Base-by-base conservation (phyloP, 2,329 filamentous ascomycete species). In the Alternaria tenuissima region DNA sequence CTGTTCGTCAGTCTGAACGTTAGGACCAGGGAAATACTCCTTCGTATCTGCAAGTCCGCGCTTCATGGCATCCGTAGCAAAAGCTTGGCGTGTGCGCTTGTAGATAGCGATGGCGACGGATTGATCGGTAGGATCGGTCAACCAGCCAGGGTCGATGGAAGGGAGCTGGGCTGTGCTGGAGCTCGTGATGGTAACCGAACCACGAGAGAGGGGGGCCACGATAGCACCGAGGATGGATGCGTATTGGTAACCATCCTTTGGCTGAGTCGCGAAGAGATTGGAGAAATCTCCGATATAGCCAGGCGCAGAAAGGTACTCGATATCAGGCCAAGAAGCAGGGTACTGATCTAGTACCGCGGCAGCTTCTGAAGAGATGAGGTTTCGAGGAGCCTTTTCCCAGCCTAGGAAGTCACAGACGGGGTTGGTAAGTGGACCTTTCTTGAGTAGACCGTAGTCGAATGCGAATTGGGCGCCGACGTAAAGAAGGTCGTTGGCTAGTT, bases 81-180 rank as follows among this genome's bases (percentile, higher is more conserved):
- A 76, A 3, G 72, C 55, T 28, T 74, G 46, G 7, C 78, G 72
- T 4, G 55, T 53, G 7, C 81, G 61, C 51, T 73, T 75, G 64
- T 71, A 75, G 3, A 67, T 65, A 1, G 72, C 70, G 1, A 81
- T 46, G 0, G 72, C 75, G 1, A 81, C 39, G 12, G 73, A 68
- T 24, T 70, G 55, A 52, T 81, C 79, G 0, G 65, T 62, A 0
- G 65, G 63, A 26, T 76, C 54, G 4, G 73, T 75, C 3, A 81
- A 67, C 77, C 76, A 80, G 32, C 70, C 70, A 0, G 77, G 76
- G 42, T 79, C 66, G 42, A 81, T 69, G 12, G 72, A 38, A 0
- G 80, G 79, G 0, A 63, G 55, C 20, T 69, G 69, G 0, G 52
- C 20, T 1, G 69, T 73, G 41, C 75, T 65, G 14, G 69, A 52